phyloP scores from a whole-genome alignment of 257 asterid species.

The Lavandula angustifolia region DNA sequence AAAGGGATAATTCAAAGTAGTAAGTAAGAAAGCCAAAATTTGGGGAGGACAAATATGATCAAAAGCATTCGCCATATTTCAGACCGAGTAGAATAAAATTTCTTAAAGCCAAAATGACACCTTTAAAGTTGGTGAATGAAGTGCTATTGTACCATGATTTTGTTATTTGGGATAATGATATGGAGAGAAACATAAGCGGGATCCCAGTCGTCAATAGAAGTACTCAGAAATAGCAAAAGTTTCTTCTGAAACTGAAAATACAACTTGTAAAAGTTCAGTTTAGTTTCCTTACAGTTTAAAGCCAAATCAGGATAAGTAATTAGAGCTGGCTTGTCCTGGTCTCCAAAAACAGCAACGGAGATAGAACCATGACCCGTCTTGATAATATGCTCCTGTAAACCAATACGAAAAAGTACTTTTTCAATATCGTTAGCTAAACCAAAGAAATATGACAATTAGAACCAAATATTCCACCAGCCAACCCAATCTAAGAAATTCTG shows the following conservation, averaged over 20 bases:
- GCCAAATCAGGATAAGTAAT: conserved; percentile 96
- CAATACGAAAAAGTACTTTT: conserved; percentile 33
- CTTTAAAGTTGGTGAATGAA: not conserved
- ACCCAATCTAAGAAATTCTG: conserved; percentile 23
- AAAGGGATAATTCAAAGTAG: not conserved
- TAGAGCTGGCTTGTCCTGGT: conserved; percentile 94
- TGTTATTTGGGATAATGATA: conserved; percentile 1
- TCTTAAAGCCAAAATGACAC: conserved; percentile 6
- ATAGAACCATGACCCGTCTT: conserved; percentile 77
- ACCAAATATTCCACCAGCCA: conserved; percentile 38
- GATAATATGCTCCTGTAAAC: conserved; percentile 81
- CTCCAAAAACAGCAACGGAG: conserved; percentile 87
- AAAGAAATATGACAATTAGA: conserved; percentile 27
- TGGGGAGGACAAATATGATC: not conserved
- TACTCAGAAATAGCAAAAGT: conserved; percentile 19
- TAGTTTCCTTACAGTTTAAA: conserved; percentile 69
- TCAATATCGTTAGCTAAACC: conserved; percentile 30
- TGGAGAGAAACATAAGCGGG: conserved; percentile 14
- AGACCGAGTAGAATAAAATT: conserved; percentile 2
- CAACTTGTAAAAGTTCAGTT: conserved; percentile 17
- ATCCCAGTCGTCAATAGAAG: conserved; percentile 24
- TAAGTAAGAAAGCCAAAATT: conserved; percentile 16
- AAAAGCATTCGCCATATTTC: conserved; percentile 14
- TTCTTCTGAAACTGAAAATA: conserved; percentile 15
- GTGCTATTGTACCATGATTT: not conserved